Base-by-base conservation (phyloP, 768 basidiomycete genomes). In the Boletus sp. region DNA sequence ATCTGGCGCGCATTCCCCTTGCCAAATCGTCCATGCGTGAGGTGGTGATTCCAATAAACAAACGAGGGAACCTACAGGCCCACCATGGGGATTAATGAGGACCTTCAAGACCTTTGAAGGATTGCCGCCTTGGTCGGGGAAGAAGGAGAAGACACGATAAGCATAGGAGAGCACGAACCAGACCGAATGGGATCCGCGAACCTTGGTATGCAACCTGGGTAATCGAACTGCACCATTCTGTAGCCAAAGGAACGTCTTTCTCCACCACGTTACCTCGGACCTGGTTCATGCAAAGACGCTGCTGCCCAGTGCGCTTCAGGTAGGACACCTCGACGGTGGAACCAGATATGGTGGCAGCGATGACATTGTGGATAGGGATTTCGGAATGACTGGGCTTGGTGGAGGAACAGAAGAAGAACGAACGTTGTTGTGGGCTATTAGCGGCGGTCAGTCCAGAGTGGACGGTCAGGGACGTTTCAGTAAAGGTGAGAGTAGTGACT, bases 31-130 rank as follows among this genome's bases (percentile, higher is more conserved):
- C 34, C 53, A 50, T 25, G 25, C 25, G 45, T 9, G 33, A 47
- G 21, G 51, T 49, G 7, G n/a, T 34, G 5, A 35, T n/a, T 19
- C 30, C 3, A 33, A 38, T 17, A 41, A 11, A 45, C 17, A 7
- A 25, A 25, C 19, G 38, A 21, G 21, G 19, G 35, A 1, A 75
- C 85, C 30, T 65, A 90, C 91, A 21, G 76, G 78, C n/a, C 93
- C 93, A 47, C 92, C 84, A 51, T 78, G 71, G 9, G 93, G 93
- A 67, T 94, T 95, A 37, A 95, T 77, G 40, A 95, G 65, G 8
- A 93, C 78, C 57, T 83, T 82, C 30, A 95, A 64, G 19, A 75
- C 72, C 43, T 85, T 77, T 47, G 74, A 67, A 21, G 77, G 82
- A 60, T 79, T 79, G n/a, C 81, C 68, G 39, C 81, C 88, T 77